Conservation (phyloP, 2,329 filamentous ascomycete species). For the Cladophialophora psammophila region DNA sequence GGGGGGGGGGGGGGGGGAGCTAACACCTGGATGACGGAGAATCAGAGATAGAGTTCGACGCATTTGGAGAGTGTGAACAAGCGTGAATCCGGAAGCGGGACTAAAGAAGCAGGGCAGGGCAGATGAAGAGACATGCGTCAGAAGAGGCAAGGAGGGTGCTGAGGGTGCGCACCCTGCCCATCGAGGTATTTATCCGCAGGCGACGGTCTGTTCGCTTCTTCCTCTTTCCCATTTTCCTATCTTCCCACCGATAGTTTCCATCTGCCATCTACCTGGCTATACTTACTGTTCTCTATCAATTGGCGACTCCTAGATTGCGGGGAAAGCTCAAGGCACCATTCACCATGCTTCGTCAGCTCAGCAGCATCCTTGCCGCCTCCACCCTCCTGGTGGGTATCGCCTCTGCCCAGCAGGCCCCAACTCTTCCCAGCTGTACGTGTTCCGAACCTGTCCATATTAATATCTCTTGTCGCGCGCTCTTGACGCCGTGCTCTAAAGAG, state of each 20-base stretch:
- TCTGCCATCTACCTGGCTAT: too few relatives aligned
- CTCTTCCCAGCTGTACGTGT: slow-evolving; percentile 35
- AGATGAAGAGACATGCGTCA: not conserved
- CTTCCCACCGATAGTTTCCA: not conserved
- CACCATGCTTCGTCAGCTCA: slow-evolving; percentile 26
- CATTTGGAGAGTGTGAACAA: not conserved
- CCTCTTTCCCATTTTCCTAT: not conserved
- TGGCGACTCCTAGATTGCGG: slow-evolving; percentile 1
- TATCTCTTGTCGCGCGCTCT: not conserved
- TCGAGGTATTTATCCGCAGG: not conserved
- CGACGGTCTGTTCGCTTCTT: not conserved
- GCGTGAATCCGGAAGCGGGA: not conserved
- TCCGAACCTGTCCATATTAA: not conserved
- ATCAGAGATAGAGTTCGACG: not conserved
- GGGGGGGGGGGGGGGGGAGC: not conserved
- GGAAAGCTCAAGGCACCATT: not conserved
- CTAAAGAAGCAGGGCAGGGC: not conserved
- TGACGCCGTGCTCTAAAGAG: too few relatives aligned
- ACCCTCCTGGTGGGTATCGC: slow-evolving; percentile 30
- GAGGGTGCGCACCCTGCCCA: too few relatives aligned
- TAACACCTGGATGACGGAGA: not conserved
- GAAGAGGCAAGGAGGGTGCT: not conserved
- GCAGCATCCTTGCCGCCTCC: slow-evolving; percentile 26
- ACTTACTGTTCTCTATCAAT: not conserved
- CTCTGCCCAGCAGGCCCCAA: slow-evolving; percentile 24